Base-by-base conservation (phyloP, 805 yeast genomes). In the Teunomyces atbi region DNA sequence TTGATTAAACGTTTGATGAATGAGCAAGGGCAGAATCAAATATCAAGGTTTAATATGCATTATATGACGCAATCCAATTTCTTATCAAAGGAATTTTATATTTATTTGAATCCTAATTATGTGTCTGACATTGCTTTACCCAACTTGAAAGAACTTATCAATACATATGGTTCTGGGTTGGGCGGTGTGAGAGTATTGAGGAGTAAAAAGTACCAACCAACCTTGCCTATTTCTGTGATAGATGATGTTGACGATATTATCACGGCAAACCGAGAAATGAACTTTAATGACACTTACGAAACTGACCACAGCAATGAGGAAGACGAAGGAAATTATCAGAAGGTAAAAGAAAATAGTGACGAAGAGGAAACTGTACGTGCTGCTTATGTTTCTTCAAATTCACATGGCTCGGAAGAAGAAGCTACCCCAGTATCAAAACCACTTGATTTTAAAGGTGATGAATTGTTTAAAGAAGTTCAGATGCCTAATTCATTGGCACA, bases 141-240 rank as follows among this genome's bases (percentile, higher is more conserved):
- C 1, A 82, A 84, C n/a, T 57, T 81, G 7, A 68, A 79, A 2
- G 97, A 92, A 62, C 66, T 89, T 62, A 74, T 89, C 20, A 81
- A 78, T 46, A 76, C 77, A 36, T 92, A 89, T 73, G 95, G 96
- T 2, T 79, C 88, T 1, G 90, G 91, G 6, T 58, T 82, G 13
- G 84, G 87, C 3, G 87, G 89, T 1, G 64, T 79, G 1, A 74
- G 79, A 44, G 71, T 71, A 34, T 68, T 71, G 16, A 76, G 82
- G 43, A 78, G 86, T 15, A 69, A 71, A 46, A 68, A 76, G 44
- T 84, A 74, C 57, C 88, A 84, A 60, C 97, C 97, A 1, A 68
- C 80, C 18, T 65, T 90, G 40, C 92, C 96, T 0, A 66, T 81
- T 16, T 81, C 80, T 13, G 71, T 89, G 10, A 66, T 84, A 46